phyloP scores from a whole-genome alignment of 1,284 basidiomycete species.

The Cryptococcus sp. region DNA sequence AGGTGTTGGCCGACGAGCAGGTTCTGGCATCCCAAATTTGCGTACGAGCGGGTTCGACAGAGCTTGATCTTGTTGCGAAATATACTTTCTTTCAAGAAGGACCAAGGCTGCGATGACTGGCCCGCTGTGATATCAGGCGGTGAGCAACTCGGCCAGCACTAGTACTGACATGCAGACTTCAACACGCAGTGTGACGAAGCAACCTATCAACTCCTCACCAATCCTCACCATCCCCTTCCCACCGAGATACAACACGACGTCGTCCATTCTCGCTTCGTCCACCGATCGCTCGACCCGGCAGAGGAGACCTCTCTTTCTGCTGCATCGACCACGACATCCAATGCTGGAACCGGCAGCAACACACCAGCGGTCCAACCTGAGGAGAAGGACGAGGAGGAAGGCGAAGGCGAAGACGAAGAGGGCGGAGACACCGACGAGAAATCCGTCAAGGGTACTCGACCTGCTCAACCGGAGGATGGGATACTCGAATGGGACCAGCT shows the following conservation, averaged over 20 bases:
- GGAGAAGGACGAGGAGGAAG: slow-evolving; percentile 47
- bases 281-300: slow-evolving; percentile 63
- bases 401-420: slow-evolving; percentile 51
- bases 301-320: slow-evolving; percentile 25
- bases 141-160: slow-evolving; percentile 35
- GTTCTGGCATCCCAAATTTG: slow-evolving; percentile 90
- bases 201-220: slow-evolving; percentile 69
- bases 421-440: slow-evolving; percentile 56
- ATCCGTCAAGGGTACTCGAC: slow-evolving; percentile 69
- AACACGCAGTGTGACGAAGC: slow-evolving; percentile 84
- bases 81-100: slow-evolving; percentile 56
- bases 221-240: slow-evolving; percentile 56
- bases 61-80: slow-evolving; percentile 59
- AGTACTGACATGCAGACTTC: slow-evolving; percentile 62
- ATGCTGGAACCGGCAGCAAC: slow-evolving; percentile 57
- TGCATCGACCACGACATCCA: slow-evolving; percentile 49
- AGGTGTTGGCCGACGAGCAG: slow-evolving; percentile 13
- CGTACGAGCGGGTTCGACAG: slow-evolving; percentile 77
- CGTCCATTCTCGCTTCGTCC: slow-evolving; percentile 67
- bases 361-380: slow-evolving; percentile 44
- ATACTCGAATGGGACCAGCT: slow-evolving; percentile 64
- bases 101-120: slow-evolving; percentile 55
- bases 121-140: slow-evolving; percentile 79
- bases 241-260: slow-evolving; percentile 56
- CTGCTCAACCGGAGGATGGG: slow-evolving; percentile 60